A percentile compares a stretch with the other conserved stretches of the same genome.
phyloP scores from a whole-genome alignment of 371 early-diverging fungal genomes.

The Zopfochytrium polystomum region DNA sequence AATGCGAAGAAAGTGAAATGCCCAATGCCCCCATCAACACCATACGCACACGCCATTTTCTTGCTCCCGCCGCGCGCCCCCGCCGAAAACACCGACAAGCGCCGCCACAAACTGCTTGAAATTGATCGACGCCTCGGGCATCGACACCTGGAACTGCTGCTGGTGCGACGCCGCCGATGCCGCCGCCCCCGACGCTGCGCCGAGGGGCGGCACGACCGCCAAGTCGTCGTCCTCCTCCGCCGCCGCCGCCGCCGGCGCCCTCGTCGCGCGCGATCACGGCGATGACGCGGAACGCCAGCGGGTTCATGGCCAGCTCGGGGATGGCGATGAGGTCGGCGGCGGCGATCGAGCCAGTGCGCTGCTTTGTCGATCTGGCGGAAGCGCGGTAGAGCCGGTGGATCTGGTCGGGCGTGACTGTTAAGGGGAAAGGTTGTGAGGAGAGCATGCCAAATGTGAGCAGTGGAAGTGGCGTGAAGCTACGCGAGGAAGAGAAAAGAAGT shows the following conservation, averaged over 20 bases:
- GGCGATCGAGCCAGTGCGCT: constrained; percentile 37
- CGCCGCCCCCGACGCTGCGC: too few species aligned
- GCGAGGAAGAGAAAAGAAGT: too few species aligned
- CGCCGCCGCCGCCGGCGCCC: constrained; percentile 27
- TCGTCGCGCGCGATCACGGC: constrained; percentile 38
- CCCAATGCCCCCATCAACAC: not conserved
- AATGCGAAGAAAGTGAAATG: too few species aligned
- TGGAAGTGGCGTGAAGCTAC: too few species aligned
- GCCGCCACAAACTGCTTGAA: constrained; percentile 38
- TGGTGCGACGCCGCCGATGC: too few species aligned
- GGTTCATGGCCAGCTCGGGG: constrained; percentile 50
- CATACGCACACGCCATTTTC: constrained; percentile 37
- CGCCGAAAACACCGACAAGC: constrained; percentile 37
- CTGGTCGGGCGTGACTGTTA: constrained; percentile 31
- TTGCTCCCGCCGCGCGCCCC: constrained; percentile 35
- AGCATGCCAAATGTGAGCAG: too few species aligned
- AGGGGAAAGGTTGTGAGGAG: too few species aligned
- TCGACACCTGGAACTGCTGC: too few species aligned
- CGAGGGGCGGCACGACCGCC: too few species aligned
- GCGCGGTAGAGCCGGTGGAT: constrained; percentile 40
- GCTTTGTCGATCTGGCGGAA: constrained; percentile 46
- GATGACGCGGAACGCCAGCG: constrained; percentile 41
- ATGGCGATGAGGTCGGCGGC: constrained; percentile 41
- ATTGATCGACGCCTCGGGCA: too few species aligned
- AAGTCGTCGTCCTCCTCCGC: too few species aligned